phyloP scores from a whole-genome alignment of 495 filamentous ascomycete genomes.

The Barbatosphaeria neglecta region DNA sequence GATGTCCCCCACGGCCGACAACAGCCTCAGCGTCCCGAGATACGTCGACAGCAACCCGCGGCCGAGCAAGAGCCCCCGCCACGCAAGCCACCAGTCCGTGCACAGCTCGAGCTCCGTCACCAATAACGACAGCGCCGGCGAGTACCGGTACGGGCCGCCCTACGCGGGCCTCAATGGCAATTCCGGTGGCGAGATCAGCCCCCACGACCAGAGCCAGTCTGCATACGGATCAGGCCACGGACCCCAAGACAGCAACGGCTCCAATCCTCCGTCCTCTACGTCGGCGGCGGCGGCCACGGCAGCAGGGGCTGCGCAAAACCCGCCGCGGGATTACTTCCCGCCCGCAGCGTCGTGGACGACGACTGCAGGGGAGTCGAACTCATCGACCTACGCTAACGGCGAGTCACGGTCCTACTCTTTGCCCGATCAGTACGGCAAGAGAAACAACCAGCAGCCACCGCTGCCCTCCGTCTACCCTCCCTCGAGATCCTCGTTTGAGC shows the following conservation, averaged over 20 bases:
- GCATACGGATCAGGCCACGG: slow-evolving; percentile 8
- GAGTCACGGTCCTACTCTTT: slow-evolving; percentile 30
- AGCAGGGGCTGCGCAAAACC: slow-evolving; percentile 12
- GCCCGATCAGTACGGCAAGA: slow-evolving; percentile 16
- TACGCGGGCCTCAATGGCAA: slow-evolving; percentile 12
- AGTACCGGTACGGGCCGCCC: slow-evolving; percentile 38
- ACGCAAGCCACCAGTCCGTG: slow-evolving; percentile 35
- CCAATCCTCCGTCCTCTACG: not conserved
- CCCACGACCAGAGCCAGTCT: slow-evolving; percentile 12
- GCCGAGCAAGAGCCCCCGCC: slow-evolving; percentile 41
- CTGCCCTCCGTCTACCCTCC: slow-evolving; percentile 17
- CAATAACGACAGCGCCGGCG: slow-evolving; percentile 30
- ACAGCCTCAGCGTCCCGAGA: slow-evolving; percentile 29
- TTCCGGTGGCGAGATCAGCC: slow-evolving; percentile 21
- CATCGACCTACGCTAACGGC: slow-evolving; percentile 22
- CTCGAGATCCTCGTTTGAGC: slow-evolving; percentile 5
- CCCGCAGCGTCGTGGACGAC: slow-evolving; percentile 31
- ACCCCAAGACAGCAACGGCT: slow-evolving; percentile 4
- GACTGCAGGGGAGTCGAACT: slow-evolving; percentile 25
- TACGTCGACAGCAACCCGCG: slow-evolving; percentile 43
- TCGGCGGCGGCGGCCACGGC: slow-evolving; percentile 3
- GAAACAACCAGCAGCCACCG: slow-evolving; percentile 16
- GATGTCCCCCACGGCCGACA: slow-evolving; percentile 23
- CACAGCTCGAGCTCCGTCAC: slow-evolving; percentile 27
- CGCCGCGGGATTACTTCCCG: slow-evolving; percentile 36